Evolutionary conservation across 1,284 basidiomycete species (phyloP), one percentile per base, ranked within the genome.

Genomic region (Boletus sp.): DNA sequence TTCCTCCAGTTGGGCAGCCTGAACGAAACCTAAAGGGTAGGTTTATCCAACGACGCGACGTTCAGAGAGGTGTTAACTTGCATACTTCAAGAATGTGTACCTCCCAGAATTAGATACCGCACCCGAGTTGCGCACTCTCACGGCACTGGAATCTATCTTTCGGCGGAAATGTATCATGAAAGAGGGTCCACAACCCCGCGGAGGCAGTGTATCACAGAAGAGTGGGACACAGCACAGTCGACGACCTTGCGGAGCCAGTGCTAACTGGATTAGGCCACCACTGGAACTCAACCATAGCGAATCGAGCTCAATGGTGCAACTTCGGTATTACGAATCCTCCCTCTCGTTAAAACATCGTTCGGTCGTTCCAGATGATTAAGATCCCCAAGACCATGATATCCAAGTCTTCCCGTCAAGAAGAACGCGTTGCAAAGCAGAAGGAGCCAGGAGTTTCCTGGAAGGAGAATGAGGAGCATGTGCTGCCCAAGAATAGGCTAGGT

Each of bases 401-500:
- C 7, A 3, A 13, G 4, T n/a, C 50, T 36, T n/a, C 36, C n/a
- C 22, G 4, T 24, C 27, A 39, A 35, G 43, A 53, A 27, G 24
- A 35, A 7, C 45, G 9, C 11, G 3, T 8, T 51, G 22, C 11
- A 29, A 29, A 44, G 16, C 36, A 2, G 18, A 55, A 45, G 8
- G 67, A 72, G 44, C 78, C 78, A 44, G 82, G 78, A 4, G 70
- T 72, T 20, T 77, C 81, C 45, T 84, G 83, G 83, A 80, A 76
- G 60, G 67, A 68, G n/a, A 67, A 76, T 22, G 84, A 85, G 60
- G 75, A 76, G 12, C 82, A 84, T 42, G 70, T 78, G 13, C 63
- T 85, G 84, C 84, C 82, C 7, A 72, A 82, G 58, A 85, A 85
- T 63, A 77, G 77, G 22, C 66, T 88, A 47, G 61, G 73, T 18